Base-by-base conservation (phyloP, 495 filamentous ascomycete species). In the Penicillium odoratum region DNA sequence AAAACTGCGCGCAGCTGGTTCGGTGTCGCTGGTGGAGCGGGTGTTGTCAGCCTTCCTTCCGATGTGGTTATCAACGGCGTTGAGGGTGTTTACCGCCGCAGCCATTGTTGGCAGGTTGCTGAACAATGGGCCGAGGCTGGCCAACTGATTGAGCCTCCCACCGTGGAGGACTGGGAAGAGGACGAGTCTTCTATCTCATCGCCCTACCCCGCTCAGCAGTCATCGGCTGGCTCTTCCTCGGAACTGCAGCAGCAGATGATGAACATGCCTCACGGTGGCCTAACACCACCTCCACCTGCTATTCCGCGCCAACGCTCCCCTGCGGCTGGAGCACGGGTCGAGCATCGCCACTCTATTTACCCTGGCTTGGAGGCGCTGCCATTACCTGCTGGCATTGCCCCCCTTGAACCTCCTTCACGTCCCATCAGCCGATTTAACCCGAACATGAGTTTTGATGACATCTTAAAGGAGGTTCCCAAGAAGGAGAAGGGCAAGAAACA, bases 31-130 rank as follows among this genome's bases (percentile, higher is more conserved):
- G 86, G 87, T 31, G 84, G 88, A 43, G 79, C 81, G 47, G 85
- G 83, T 38, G 78, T 92, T 13, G 91, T 96, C 46, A 84, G 82
- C 66, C 79, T 96, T 25, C 91, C 93, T 4, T 81, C 85, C 16
- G 90, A 96, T 65, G 81, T 93, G 9, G 87, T 96, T 55, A 86
- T 96, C 62, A 90, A 96, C 62, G 88, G 91, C 16, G 85, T 95
- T 28, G 93, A 97, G 65, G 93, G 88, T 47, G 88, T 91, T 51
- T 98, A 96, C 72, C 87, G 88, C 30, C 88, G 92, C 28, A 90
- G 86, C 60, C 94, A 98, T 71, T 97, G 93, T 75, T 98, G 94
- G 94, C 71, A 86, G 50, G 82, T 88, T 44, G 93, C 90, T 13
- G 86, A 89, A 68, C 81, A 85, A 54, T 96, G 91, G 91, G 80